Base-by-base conservation (phyloP, 2,329 filamentous ascomycete species). In the Xylaria digitata region DNA sequence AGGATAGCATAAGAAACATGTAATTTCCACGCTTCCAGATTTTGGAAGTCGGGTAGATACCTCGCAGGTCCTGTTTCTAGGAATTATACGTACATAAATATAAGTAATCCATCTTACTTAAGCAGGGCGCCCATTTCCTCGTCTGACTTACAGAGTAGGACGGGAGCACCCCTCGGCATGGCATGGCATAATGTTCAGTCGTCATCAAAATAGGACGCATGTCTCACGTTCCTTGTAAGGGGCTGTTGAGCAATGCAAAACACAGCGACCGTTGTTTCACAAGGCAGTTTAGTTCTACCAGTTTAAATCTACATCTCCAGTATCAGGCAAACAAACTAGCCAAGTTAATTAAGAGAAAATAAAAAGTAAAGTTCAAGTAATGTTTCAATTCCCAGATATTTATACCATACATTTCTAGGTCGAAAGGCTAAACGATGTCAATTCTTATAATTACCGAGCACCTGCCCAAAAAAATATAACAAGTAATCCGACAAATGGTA, bases 401-500 rank as follows among this genome's bases (percentile, higher is more conserved):
- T 13, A 37, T 37, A 37, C 43, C 34, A 6, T 43, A 26, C 34
- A 52, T 45, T 21, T 57, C 4, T 34, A 30, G 17, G n/a, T n/a
- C 43, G 23, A 37, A 11, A 52, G 4, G 13, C 17, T 30, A 3
- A 45, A 52, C 48, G 2, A 57, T 11, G 34, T 63, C 34, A 8
- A 37, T 50, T 52, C 19, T 34, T 48, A 45, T 40, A 40, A 57
- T 17, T 43, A 46, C 19, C 57, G 2, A 42, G 26, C 37, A 40
- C 37, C 13, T 40, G 34, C 49, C 52, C 37, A 34, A 53, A 46
- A 30, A n/a, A 56, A 17, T 23, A 54, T 26, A 45, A 32, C 19
- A 54, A 26, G 11, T 32, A 67, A 60, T 43, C 26, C 21, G 45
- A 59, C 65, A 68, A 61, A 55, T 70, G 68, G 68, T 70, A 70